Evolutionary conservation across 352 stramenopile genomes (phyloP), one percentile per base, ranked within the genome.

Genomic region (Thraustochytrium striatum): DNA sequence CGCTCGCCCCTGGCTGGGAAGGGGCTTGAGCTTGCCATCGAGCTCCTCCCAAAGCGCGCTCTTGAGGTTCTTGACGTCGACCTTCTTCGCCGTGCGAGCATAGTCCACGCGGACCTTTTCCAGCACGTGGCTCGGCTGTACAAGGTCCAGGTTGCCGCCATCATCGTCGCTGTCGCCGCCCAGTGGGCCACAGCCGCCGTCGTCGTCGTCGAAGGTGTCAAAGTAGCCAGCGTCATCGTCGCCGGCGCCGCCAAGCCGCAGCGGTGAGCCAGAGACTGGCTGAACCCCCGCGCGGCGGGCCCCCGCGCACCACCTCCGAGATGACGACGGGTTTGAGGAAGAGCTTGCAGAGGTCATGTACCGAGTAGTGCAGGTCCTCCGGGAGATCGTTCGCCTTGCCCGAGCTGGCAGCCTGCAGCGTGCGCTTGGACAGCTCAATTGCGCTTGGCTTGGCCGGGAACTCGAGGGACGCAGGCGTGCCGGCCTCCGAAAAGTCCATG

Each of bases 11-110:
- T 50, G 9, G 21, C 53, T 38, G 59, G 59, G 16, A 36, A 2
- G 9, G 41, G 36, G 78, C n/a, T 53, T 33, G 21, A 79, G 35
- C 19, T 57, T 25, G 13, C 65, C 61, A 82, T 93, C 83, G n/a
- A 94, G 83, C 41, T 92, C 85, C 28, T 87, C 84, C 95, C 95
- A 99, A 39, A 99, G 89, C 83, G 94, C 95, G 2, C 88, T 87
- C 86, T 99, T 99, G 13, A 99, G 86, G 57, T 94, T 91, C 82
- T 96, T 96, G 1, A 99, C 94, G 83, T 99, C 94, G 19, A 99
- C 94, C 69, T 94, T 94, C 82, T 98, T 98, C 21, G 95, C 94
- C 44, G 95, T 88, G 16, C 89, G 92, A 33, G 95, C 94, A 82
- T 97, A 98, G 62, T 92, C 85, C 8, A 95, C 88, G 57, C 94